A percentile compares a stretch with the other conserved stretches of the same genome.
phyloP scores from a whole-genome alignment of 1,284 basidiomycete species.

The Athelia sp. region DNA sequence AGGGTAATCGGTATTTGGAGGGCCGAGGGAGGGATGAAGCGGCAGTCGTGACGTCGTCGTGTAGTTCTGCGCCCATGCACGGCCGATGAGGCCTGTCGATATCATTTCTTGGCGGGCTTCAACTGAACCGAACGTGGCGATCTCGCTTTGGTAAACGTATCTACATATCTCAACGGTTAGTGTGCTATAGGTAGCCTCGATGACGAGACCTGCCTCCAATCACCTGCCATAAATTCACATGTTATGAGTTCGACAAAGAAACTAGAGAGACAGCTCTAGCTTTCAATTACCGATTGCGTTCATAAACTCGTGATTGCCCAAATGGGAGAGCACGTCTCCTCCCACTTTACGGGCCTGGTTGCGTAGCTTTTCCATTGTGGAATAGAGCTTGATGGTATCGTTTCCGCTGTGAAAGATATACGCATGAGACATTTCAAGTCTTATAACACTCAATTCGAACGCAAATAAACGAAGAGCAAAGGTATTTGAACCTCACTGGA shows the following conservation, averaged over 20 bases:
- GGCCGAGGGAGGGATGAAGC: constrained; percentile 64
- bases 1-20: constrained; percentile 67
- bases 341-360: constrained; percentile 65
- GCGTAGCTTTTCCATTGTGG: constrained; percentile 80
- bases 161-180: constrained; percentile 28
- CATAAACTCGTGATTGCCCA: constrained; percentile 92
- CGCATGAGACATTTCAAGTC: too few relatives aligned
- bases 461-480: too few relatives aligned
- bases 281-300: constrained; percentile 67
- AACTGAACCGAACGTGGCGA: constrained; percentile 74
- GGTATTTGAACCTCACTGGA: too few relatives aligned
- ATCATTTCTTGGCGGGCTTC: constrained; percentile 67
- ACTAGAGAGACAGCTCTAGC: too few relatives aligned
- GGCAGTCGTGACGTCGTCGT: constrained; percentile 79
- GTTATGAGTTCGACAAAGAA: too few relatives aligned
- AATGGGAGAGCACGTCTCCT: constrained; percentile 70
- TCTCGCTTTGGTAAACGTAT: constrained; percentile 79
- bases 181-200: neutral
- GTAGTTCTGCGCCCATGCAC: constrained; percentile 85
- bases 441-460: too few relatives aligned
- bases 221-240: too few relatives aligned
- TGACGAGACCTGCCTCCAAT: too few relatives aligned
- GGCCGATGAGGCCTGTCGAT: constrained; percentile 73
- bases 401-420: constrained; percentile 52
- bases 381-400: constrained; percentile 80